Evolutionary conservation across 176 grass and related monocot species (phyloP), one percentile per base, ranked within the genome.

Genomic region (Ananas comosus): DNA sequence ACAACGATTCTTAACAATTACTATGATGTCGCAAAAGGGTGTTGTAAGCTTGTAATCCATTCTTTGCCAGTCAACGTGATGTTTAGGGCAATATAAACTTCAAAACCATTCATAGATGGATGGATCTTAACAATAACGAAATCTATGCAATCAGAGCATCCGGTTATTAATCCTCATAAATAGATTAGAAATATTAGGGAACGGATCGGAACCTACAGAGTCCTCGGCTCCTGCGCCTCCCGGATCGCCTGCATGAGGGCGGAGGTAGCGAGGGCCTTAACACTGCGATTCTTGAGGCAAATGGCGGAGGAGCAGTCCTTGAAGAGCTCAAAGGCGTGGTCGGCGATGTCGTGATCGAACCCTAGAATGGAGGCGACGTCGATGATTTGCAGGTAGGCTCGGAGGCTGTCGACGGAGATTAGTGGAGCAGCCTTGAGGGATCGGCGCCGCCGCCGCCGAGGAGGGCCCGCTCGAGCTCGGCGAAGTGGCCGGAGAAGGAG

Each of bases 361-460:
- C 80, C 76, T 21, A 99, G 84, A 70, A 99, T 90, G 50, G 89
- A 90, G 0, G 89, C 82, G 9, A 93, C 94, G 53, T 99, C 94
- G 27, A 92, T 75, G 79, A 99, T 99, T 85, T 99, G 94, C 72
- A 99, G 84, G 77, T 99, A 99, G 17, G 94, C 94, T 53, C 94
- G 84, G 52, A 99, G 89, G 74, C 70, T 83, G 47, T 99, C 94
- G 59, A 99, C 87, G 71, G 86, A 90, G 18, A 99, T 89, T n/a
- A n/a, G n/a, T n/a, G n/a, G 76, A 86, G 86, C 22, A 89, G 86
- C 23, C 84, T 87, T 1, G 84, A 73, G 14, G 84, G 73, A 52
- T 96, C 89, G 2, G 83, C 70, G 14, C n/a, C n/a, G n/a, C n/a
- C 86, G 49, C 85, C 89, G 0, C 57, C 72, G 65, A 78, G 75